Conservation (phyloP, 139 green algal species). For the Zygnema circumcarinatum region DNA sequence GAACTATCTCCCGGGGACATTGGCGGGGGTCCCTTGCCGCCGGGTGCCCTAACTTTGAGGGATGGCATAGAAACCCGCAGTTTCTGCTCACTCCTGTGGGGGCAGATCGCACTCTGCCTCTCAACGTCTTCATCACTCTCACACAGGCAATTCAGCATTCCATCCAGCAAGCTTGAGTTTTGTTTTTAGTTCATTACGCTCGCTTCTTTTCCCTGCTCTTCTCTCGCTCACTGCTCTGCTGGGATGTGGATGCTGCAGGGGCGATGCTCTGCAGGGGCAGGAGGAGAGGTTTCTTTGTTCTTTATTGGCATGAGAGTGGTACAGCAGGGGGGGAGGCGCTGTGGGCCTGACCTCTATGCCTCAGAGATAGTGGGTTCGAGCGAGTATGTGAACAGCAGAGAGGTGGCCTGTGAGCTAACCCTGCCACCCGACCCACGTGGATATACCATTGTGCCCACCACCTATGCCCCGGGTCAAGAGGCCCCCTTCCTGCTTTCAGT, state of each 20-base stretch:
- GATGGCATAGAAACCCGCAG: conserved; percentile 47
- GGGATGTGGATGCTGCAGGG: neutral
- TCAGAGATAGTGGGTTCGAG: neutral
- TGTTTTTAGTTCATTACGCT: neutral
- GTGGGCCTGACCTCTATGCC: neutral
- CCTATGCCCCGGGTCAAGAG: conserved; percentile 30
- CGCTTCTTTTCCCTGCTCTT: neutral
- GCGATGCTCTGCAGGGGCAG: neutral
- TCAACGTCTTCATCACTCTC: conserved; percentile 56
- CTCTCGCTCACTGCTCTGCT: neutral
- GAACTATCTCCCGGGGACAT: neutral
- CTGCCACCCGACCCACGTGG: conserved; percentile 16
- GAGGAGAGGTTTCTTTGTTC: neutral
- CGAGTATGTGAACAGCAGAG: conserved; percentile 50
- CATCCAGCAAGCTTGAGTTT: neutral
- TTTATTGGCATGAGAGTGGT: conserved; percentile 55
- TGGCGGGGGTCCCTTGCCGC: conserved; percentile 22
- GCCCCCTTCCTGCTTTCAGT: conserved; percentile 38
- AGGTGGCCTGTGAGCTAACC: conserved; percentile 46
- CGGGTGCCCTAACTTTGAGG: conserved; percentile 48
- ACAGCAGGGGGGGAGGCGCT: neutral
- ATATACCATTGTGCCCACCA: conserved; percentile 47
- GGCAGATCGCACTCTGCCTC: neutral
- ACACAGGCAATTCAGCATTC: conserved; percentile 21
- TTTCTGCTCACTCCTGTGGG: conserved; percentile 14